These are phyloP conservation scores for Hypholoma fasciculare DNA, from an alignment of 768 basidiomycete species.

Conservation along the genomic window DNA sequence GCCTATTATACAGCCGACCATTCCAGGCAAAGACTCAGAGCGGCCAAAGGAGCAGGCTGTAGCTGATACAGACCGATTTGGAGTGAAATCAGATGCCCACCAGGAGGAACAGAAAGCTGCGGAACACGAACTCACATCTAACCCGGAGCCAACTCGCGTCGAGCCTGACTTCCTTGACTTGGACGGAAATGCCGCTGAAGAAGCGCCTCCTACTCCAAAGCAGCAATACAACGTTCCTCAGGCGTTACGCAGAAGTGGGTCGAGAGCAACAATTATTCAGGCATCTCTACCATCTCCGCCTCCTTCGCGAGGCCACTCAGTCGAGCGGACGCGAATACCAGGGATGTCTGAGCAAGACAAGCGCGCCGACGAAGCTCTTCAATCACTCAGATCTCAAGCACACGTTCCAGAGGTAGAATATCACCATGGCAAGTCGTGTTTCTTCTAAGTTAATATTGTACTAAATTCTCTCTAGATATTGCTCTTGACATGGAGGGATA, in stretches of 20 bases:
- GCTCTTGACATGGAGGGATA: slow-evolving; percentile 72
- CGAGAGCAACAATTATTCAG: slow-evolving; percentile 30
- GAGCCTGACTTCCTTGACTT: slow-evolving; percentile 90
- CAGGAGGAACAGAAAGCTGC: slow-evolving; percentile 6
- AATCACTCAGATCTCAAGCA: slow-evolving; percentile 37
- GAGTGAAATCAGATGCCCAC: slow-evolving; percentile 30
- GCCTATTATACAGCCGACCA: slow-evolving; percentile 77
- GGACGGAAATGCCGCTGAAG: slow-evolving; percentile 43
- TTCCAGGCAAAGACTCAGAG: slow-evolving; percentile 34
- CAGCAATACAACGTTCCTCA: slow-evolving; percentile 27
- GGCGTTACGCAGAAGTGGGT: slow-evolving; percentile 26
- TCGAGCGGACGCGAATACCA: slow-evolving; percentile 22
- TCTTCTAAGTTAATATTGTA: not conserved
- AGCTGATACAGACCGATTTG: slow-evolving; percentile 39
- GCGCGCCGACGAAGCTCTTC: slow-evolving; percentile 53
- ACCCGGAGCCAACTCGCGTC: slow-evolving; percentile 21
- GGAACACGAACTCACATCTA: slow-evolving; percentile 9
- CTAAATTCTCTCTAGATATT: slow-evolving; percentile 46
- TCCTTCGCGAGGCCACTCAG: slow-evolving; percentile 22
- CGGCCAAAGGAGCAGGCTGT: slow-evolving; percentile 20
- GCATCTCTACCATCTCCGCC: slow-evolving; percentile 33
- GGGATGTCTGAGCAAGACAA: slow-evolving; percentile 39
- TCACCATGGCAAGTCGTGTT: slow-evolving; percentile 43
- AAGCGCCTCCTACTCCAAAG: slow-evolving; percentile 31
- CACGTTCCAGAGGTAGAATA: slow-evolving; percentile 63